phyloP scores from a whole-genome alignment of 192 early-diverging fungal genomes.

The Podila verticillata region DNA sequence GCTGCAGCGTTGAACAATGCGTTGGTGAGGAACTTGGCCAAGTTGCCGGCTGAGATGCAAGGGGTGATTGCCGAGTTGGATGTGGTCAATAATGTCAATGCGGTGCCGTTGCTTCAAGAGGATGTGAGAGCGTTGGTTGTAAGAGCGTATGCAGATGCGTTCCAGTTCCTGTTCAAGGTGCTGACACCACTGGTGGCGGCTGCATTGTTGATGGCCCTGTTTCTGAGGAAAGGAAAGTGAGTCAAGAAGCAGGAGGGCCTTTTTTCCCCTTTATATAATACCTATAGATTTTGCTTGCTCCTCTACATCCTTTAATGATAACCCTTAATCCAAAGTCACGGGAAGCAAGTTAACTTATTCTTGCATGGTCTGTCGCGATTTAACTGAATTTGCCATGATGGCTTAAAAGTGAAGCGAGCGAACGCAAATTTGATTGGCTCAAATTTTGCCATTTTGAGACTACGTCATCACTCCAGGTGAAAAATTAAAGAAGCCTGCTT shows the following conservation, averaged over 20 bases:
- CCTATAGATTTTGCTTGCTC: too few species aligned
- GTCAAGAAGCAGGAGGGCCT: neutral
- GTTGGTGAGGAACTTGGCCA: conserved; percentile 27
- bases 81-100: conserved; percentile 31
- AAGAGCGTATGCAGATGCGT: conserved; percentile 54
- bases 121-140: conserved; percentile 38
- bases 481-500: too few species aligned
- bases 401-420: too few species aligned
- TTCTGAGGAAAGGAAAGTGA: conserved; percentile 5
- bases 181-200: conserved; percentile 57
- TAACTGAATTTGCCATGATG: too few species aligned
- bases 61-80: neutral
- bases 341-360: too few species aligned
- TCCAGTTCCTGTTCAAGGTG: conserved; percentile 62
- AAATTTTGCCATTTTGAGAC: too few species aligned
- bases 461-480: too few species aligned
- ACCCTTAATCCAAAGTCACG: too few species aligned
- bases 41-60: conserved; percentile 3
- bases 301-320: too few species aligned
- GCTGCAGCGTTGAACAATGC: conserved; percentile 44
- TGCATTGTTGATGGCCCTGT: conserved; percentile 36
- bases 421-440: too few species aligned
- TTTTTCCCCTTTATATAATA: too few species aligned
- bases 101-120: conserved; percentile 37
- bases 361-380: too few species aligned